Conservation (phyloP, 169 alveolate species). For the Plasmodium inui region DNA sequence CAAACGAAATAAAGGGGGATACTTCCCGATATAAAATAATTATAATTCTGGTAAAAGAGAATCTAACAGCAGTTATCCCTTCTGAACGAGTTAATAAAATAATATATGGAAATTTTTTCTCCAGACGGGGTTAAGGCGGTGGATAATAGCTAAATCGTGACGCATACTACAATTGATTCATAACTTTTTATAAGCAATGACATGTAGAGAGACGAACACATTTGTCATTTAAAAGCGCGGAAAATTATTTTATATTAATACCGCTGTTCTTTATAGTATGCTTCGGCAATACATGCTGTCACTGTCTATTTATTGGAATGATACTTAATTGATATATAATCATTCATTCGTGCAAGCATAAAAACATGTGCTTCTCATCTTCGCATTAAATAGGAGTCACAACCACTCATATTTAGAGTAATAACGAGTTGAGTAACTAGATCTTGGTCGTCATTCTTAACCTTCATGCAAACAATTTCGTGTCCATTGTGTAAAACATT, state of each 20-base stretch:
- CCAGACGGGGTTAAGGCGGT: too few relatives aligned
- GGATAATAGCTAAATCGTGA: background rate
- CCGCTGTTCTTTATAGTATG: background rate
- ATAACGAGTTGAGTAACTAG: background rate
- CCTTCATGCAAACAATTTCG: background rate
- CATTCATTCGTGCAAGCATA: background rate
- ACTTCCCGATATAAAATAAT: background rate
- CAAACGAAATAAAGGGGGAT: background rate
- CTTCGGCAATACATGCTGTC: background rate
- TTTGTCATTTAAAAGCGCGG: background rate
- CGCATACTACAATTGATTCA: background rate
- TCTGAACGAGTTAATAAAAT: background rate
- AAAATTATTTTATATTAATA: too few relatives aligned
- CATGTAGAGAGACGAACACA: background rate
- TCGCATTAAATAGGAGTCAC: background rate
- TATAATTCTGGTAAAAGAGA: background rate
- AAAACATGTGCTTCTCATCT: background rate
- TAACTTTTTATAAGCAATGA: background rate
- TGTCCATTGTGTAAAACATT: background rate
- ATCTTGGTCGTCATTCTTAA: too few relatives aligned
- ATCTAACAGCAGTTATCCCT: background rate
- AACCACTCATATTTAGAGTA: background rate
- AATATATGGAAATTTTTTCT: too few relatives aligned
- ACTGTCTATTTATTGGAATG: background rate
- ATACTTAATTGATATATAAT: too few relatives aligned